phyloP scores from a whole-genome alignment of 805 yeast genomes.

The Zygosaccharomyces gambellarensis region DNA sequence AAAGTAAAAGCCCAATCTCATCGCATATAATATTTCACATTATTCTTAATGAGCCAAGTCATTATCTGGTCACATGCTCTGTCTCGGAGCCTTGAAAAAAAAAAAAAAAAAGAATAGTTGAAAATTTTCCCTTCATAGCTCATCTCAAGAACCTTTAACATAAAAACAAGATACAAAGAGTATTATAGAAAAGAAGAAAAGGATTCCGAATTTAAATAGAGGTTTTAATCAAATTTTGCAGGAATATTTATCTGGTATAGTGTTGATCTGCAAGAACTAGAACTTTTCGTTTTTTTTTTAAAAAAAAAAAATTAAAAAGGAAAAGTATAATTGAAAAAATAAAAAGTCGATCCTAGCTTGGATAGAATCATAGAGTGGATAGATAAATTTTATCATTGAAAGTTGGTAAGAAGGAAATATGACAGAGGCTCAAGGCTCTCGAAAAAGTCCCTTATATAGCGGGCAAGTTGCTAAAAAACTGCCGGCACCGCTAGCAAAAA shows the following conservation, averaged over 20 bases:
- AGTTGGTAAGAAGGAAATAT: slow-evolving; percentile 1
- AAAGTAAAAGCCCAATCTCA: neutral
- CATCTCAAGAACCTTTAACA: slow-evolving; percentile 11
- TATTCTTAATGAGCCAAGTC: slow-evolving; percentile 2
- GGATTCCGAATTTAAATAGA: neutral
- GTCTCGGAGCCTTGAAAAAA: neutral
- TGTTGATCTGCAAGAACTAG: neutral
- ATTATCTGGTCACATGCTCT: neutral
- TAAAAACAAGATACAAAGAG: neutral
- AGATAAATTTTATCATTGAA: neutral
- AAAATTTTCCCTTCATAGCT: slow-evolving; percentile 16
- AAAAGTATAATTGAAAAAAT: neutral
- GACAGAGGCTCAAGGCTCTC: slow-evolving; percentile 27
- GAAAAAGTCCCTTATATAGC: slow-evolving; percentile 16
- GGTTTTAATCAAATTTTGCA: neutral
- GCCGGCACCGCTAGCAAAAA: slow-evolving; percentile 9
- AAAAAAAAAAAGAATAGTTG: slow-evolving; percentile 6
- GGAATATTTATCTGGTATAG: neutral
- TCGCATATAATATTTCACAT: neutral
- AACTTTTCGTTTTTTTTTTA: neutral
- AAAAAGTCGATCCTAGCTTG: neutral
- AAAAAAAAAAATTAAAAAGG: neutral
- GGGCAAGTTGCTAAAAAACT: slow-evolving; percentile 12
- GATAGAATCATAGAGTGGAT: neutral
- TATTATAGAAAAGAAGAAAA: neutral